Percentiles rank a stretch among this genome's conserved stretches.
These are phyloP conservation scores for Oidium heveae DNA, from an alignment of 2,329 filamentous ascomycete genomes.

Conservation along the genomic window DNA sequence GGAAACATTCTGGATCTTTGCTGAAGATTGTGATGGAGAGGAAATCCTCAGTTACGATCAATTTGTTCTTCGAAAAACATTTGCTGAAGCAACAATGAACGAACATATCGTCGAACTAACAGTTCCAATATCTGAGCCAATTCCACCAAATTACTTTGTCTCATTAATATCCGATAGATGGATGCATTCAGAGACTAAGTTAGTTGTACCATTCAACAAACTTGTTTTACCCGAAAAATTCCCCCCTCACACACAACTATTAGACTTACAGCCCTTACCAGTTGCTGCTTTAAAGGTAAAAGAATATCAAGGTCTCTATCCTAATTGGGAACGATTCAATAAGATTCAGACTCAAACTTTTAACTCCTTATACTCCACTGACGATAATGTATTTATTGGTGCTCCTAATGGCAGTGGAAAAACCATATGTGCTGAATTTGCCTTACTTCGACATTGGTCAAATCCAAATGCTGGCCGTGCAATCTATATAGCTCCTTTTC, in stretches of 20 bases:
- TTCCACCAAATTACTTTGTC: constrained; percentile 98
- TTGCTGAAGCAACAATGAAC: constrained; percentile 61
- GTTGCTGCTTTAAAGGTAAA: constrained; percentile 69
- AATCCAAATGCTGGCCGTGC: constrained; percentile 47
- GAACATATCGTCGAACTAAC: constrained; percentile 94
- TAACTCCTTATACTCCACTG: constrained; percentile 70
- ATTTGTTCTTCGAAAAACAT: constrained; percentile 75
- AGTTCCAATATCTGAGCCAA: constrained; percentile 85
- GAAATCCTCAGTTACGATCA: constrained; percentile 88
- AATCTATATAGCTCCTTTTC: constrained; percentile 85
- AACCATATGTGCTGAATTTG: constrained; percentile 89
- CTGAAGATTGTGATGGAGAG: constrained; percentile 93
- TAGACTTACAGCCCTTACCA: constrained; percentile 78
- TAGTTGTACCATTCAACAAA: constrained; percentile 87
- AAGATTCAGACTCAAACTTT: constrained; percentile 95
- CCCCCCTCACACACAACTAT: constrained; percentile 70
- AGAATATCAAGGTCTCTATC: constrained; percentile 61
- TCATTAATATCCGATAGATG: constrained; percentile 83
- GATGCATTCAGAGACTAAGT: constrained; percentile 92
- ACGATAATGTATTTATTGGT: constrained; percentile 83
- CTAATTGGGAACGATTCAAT: constrained; percentile 73
- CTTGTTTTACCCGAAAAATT: constrained; percentile 87
- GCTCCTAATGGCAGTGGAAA: constrained; percentile 91
- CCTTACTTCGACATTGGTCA: constrained; percentile 70
- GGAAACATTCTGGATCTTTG: constrained; percentile 90